These are phyloP conservation scores for Sporothrix variecibatus DNA, from an alignment of 2,329 filamentous ascomycete species.

Conservation along the genomic window DNA sequence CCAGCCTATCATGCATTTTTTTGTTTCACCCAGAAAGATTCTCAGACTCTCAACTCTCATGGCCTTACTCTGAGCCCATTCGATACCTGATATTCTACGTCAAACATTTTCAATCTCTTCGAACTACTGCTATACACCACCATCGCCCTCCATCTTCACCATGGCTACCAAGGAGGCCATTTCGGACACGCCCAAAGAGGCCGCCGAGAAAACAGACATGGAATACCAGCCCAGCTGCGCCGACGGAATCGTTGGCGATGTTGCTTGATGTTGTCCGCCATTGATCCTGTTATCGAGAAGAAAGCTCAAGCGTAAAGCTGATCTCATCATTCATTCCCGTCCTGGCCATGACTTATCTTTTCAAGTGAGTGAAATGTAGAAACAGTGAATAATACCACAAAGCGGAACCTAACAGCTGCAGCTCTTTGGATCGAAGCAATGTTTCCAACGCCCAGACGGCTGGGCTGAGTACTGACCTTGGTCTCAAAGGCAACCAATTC, in stretches of 20 bases:
- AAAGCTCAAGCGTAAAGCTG: conserved; percentile 1
- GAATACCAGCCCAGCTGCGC: not conserved
- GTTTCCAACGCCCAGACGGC: not conserved
- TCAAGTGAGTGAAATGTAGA: not conserved
- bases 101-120: no score
- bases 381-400: no score
- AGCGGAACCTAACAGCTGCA: not conserved
- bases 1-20: no score
- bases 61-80: no score
- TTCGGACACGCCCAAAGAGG: not conserved
- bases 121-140: not conserved
- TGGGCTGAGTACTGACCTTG: not conserved
- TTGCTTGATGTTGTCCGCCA: not conserved
- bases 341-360: not conserved
- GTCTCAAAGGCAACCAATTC: not conserved
- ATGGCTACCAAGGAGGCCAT: not conserved
- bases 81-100: no score
- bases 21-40: no score
- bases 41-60: no score
- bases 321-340: not conserved
- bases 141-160: not conserved
- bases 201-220: not conserved
- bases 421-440: not conserved
- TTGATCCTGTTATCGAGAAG: not conserved
- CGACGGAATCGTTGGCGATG: not conserved